Evolutionary conservation across 2,329 filamentous ascomycete genomes (phyloP), one percentile per base, ranked within the genome.

Genomic region (Aschersonia sp.): DNA sequence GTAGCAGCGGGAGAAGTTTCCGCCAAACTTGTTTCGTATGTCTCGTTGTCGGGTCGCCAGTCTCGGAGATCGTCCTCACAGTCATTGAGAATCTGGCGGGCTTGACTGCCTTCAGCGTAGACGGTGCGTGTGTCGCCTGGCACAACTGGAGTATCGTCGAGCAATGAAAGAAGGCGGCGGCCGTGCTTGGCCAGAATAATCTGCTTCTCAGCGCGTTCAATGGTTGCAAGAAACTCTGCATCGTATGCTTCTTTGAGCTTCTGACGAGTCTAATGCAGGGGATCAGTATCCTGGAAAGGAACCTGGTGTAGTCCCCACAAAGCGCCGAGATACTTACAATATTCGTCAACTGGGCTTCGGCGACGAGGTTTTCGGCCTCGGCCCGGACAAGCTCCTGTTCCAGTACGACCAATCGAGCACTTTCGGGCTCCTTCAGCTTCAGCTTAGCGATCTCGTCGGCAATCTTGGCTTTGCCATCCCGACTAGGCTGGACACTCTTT

Each of bases 301-400:
- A 22, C 22, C 2, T 22, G 22, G 4, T 22, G 22, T 22, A 22
- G 22, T 22, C 2, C 22, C 22, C 22, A 22, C 22, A 22, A 22
- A 22, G 22, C 22, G 22, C 22, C 22, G 22, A 9, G 35, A 12
- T 22, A 75, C 83, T 51, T 70, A 94, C 87, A 56, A 95, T 81
- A 64, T 98, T 98, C 60, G 85, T 90, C 63, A 98, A 73, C 66
- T 98, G 92, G 29, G 92, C 92, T 68, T 98, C 92, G 1, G 92
- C 92, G 45, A 98, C 92, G 50, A 98, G 68, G 58, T 87, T 94
- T 71, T 97, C 89, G 4, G 92, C 92, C 72, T 98, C 92, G 30
- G 90, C 89, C 54, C 92, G 77, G 47, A 98, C 89, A 47, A 98
- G 80, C 71, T 97, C 92, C 70, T 98, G 92, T 71, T 98, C 92